A percentile compares a stretch with the other conserved stretches of the same genome.
Evolutionary conservation across 2,329 filamentous ascomycete genomes (phyloP).

Genomic region (Seiridium cupressi): DNA sequence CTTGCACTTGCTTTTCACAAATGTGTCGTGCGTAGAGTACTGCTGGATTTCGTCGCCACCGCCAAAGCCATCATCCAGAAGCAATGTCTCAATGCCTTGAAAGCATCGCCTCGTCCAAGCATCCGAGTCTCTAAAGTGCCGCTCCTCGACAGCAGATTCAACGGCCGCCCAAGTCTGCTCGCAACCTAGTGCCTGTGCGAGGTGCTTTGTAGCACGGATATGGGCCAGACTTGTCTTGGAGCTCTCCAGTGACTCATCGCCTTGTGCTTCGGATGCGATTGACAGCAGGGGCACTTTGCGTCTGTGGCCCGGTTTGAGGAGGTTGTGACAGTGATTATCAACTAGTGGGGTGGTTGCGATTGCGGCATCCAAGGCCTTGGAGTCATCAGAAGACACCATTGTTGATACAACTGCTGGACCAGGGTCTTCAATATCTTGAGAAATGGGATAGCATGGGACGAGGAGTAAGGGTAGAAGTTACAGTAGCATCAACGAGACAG

Average conservation of each 20-base stretch:
- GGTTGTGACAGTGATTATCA: slow-evolving; percentile 71
- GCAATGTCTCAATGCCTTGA: slow-evolving; percentile 67
- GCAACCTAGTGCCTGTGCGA: slow-evolving; percentile 64
- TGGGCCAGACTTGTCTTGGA: slow-evolving; percentile 64
- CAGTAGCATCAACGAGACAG: too few relatives aligned
- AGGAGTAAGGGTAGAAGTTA: too few relatives aligned
- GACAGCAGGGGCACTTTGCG: slow-evolving; percentile 50
- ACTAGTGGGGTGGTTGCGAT: slow-evolving; percentile 62
- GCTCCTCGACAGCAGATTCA: slow-evolving; percentile 39
- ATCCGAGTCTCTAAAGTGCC: slow-evolving; percentile 44
- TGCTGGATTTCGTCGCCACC: slow-evolving; percentile 52
- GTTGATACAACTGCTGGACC: neutral
- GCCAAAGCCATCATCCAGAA: slow-evolving; percentile 76
- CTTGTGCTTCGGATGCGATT: slow-evolving; percentile 72
- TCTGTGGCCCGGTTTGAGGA: slow-evolving; percentile 53
- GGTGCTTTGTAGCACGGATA: slow-evolving; percentile 66
- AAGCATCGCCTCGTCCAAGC: slow-evolving; percentile 65
- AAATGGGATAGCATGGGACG: neutral
- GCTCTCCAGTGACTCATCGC: slow-evolving; percentile 59
- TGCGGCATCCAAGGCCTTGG: slow-evolving; percentile 23
- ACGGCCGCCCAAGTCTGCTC: slow-evolving; percentile 60
- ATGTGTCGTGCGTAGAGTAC: slow-evolving; percentile 64
- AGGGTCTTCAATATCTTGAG: neutral
- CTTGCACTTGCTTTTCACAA: slow-evolving; percentile 62
- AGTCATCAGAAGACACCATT: slow-evolving; percentile 14